phyloP scores from a whole-genome alignment of 75 land plant species.

The Gnetum montanum region DNA sequence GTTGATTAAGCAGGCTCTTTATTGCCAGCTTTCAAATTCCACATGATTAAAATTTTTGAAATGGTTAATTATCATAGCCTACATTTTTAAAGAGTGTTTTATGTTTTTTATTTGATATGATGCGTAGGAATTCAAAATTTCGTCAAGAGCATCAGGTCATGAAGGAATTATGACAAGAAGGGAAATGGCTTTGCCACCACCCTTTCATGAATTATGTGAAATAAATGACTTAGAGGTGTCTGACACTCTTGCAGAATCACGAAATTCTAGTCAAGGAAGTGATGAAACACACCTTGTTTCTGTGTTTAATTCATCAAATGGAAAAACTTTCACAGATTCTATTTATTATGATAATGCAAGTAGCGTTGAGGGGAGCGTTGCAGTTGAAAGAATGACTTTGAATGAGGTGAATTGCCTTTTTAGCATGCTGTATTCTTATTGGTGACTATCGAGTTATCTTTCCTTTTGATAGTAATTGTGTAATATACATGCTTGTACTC shows the following conservation, averaged over 20 bases:
- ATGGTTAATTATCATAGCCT: too few relatives aligned
- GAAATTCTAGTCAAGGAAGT: not conserved
- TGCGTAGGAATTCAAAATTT: constrained; percentile 6
- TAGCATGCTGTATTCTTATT: too few relatives aligned
- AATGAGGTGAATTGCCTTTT: too few relatives aligned
- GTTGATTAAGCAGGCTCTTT: too few relatives aligned
- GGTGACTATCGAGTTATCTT: too few relatives aligned
- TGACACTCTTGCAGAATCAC: not conserved
- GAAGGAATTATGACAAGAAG: not conserved
- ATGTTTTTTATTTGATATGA: too few relatives aligned
- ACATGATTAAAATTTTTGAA: too few relatives aligned
- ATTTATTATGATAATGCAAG: constrained; percentile 36
- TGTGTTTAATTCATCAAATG: not conserved
- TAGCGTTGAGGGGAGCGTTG: constrained; percentile 35
- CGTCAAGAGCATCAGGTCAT: not conserved
- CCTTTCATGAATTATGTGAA: constrained; percentile 54
- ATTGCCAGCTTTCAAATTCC: too few relatives aligned
- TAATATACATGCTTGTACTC: too few relatives aligned
- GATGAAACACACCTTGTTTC: constrained; percentile 1
- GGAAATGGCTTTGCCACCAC: constrained; percentile 38
- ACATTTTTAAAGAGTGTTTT: too few relatives aligned
- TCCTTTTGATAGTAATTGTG: not conserved
- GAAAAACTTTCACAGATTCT: constrained; percentile 38
- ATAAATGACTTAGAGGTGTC: constrained; percentile 14
- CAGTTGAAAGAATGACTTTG: constrained; percentile 9